Percentiles rank a stretch among this genome's conserved stretches.
These are phyloP conservation scores for Xerocomellus amylosporus DNA, from an alignment of 768 basidiomycete species.

Conservation along the genomic window DNA sequence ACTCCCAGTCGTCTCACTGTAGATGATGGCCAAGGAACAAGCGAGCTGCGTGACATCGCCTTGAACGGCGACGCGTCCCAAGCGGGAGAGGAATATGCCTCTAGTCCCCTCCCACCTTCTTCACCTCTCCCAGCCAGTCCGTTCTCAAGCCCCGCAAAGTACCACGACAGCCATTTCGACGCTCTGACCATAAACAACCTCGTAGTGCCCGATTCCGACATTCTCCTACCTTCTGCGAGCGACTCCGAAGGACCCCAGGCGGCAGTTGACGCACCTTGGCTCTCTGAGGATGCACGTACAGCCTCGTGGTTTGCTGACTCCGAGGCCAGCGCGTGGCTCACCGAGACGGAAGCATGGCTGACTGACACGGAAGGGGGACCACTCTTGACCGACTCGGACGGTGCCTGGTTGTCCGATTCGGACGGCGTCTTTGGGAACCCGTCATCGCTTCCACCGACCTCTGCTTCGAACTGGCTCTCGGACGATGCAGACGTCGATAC, in stretches of 20 bases:
- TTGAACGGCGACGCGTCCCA: conserved; percentile 10
- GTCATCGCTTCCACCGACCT: conserved; percentile 19
- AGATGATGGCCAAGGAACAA: neutral
- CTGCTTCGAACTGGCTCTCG: conserved; percentile 25
- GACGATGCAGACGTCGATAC: conserved; percentile 25
- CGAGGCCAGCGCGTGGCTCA: conserved; percentile 25
- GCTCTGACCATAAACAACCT: conserved; percentile 19
- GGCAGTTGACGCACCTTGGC: neutral
- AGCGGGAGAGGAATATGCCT: conserved; percentile 30
- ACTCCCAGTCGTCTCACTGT: neutral
- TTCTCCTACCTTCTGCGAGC: conserved; percentile 7
- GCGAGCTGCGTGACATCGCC: conserved; percentile 21
- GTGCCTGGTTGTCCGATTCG: conserved; percentile 32
- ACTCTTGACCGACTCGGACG: conserved; percentile 39
- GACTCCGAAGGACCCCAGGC: conserved; percentile 1
- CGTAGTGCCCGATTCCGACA: conserved; percentile 14
- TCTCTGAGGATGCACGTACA: conserved; percentile 12
- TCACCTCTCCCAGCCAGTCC: conserved; percentile 61
- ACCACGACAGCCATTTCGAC: neutral
- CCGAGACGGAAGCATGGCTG: conserved; percentile 29
- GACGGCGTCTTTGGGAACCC: conserved; percentile 27
- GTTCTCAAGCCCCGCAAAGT: conserved; percentile 26
- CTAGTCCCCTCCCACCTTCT: conserved; percentile 58
- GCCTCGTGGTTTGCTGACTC: conserved; percentile 16
- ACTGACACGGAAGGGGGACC: conserved; percentile 41